A percentile compares a stretch with the other conserved stretches of the same genome.
phyloP scores from a whole-genome alignment of 2,329 filamentous ascomycete genomes.

The Claviceps pazoutovae region DNA sequence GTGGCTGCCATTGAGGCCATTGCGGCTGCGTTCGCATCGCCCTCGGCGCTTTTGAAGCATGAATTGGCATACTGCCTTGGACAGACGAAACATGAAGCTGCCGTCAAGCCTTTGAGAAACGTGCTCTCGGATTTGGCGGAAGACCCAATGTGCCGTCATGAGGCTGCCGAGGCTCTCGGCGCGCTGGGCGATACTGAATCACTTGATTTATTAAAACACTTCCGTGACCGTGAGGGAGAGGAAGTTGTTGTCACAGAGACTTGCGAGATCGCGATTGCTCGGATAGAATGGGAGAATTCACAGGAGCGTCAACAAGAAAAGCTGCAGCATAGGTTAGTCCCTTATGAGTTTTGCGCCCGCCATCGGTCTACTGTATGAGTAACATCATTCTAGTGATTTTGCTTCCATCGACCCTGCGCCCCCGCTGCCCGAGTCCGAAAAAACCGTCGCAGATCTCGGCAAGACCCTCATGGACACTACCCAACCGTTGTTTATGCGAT shows the following conservation, averaged over 20 bases:
- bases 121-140: slow-evolving; percentile 69
- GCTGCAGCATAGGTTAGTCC: slow-evolving; percentile 59
- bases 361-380: neutral
- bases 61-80: slow-evolving; percentile 95
- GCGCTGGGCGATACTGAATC: slow-evolving; percentile 66
- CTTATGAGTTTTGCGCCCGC: neutral
- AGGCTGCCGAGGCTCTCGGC: slow-evolving; percentile 88
- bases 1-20: slow-evolving; percentile 59
- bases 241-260: slow-evolving; percentile 79
- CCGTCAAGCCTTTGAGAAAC: slow-evolving; percentile 55
- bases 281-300: slow-evolving; percentile 86
- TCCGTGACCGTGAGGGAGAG: slow-evolving; percentile 64
- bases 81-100: slow-evolving; percentile 67
- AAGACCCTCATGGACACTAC: slow-evolving; percentile 64
- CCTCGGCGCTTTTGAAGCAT: slow-evolving; percentile 86
- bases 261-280: slow-evolving; percentile 88
- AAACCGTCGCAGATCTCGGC: slow-evolving; percentile 61
- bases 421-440: slow-evolving; percentile 58
- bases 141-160: slow-evolving; percentile 90
- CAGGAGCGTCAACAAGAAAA: slow-evolving; percentile 59
- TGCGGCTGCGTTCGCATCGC: slow-evolving; percentile 69
- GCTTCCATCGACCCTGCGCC: slow-evolving; percentile 91
- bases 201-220: slow-evolving; percentile 56
- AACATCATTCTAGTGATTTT: slow-evolving; percentile 55
- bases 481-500: slow-evolving; percentile 76